Base-by-base conservation (phyloP, 192 early-diverging fungal species). In the Podila clonocystis region DNA sequence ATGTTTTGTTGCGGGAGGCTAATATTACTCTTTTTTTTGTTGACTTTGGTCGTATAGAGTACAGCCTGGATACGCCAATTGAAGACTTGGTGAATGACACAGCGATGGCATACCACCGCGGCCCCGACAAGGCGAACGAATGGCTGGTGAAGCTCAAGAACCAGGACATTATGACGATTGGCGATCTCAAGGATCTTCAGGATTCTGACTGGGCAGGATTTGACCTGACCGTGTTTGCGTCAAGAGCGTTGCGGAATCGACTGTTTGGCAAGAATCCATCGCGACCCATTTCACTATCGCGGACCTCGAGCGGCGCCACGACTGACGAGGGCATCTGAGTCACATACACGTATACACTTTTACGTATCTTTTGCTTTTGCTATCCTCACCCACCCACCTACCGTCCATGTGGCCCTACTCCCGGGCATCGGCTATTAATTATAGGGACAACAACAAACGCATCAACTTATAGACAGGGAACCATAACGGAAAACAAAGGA, bases 101-200 rank as follows among this genome's bases (percentile, higher is more conserved):
- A 22, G 92, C 91, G 11, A 63, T 83, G 41, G 90, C 89, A 9
- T 89, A 87, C 50, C 92, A 94, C 62, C 88, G 93, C 29, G 89
- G 86, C 19, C 63, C 82, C 6, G 93, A 95, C 17, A 94, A 94
- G 64, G 90, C 88, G 24, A 76, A 85, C 17, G 90, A 94, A 67
- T 94, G 93, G 93, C 71, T 90, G 5, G 64, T 71, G 2, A 91
- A 89, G 65, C 72, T 94, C 13, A 87, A 92, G 65, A 82, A 75
- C 29, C 93, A 94, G 75, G 93, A 94, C 76, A 88, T 94, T 65
- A 91, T 93, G 91, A 93, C 91, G 0, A 90, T 94, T 33, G 93
- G 92, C 7, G 93, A 94, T 76, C 75, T 94, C 62, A 85, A 91
- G 45, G 90, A 90, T 62, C 66, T 94, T 28, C 88, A 90, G 48